Conservation (phyloP, 139 green algal genomes). For the Chlorella sp. region DNA sequence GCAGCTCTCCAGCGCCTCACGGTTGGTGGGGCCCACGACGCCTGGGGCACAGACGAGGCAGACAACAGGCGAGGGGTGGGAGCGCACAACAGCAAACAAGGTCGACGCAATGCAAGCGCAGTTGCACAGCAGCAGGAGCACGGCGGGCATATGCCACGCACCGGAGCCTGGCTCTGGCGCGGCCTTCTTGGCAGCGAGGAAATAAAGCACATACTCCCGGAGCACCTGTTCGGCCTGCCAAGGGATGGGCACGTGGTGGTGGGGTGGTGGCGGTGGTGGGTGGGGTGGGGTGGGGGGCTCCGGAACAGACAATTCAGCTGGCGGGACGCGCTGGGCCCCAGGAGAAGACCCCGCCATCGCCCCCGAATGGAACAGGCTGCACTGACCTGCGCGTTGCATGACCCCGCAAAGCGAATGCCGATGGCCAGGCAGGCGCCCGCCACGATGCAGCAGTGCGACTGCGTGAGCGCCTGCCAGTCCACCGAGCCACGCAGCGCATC, state of each 20-base stretch:
- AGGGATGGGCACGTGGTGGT: too few relatives aligned
- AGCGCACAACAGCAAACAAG: not conserved
- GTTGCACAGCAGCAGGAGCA: too few relatives aligned
- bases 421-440: slow-evolving; percentile 87
- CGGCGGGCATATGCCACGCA: too few relatives aligned
- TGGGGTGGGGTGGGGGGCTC: too few relatives aligned
- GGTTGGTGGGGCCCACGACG: slow-evolving; percentile 31
- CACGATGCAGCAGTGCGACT: slow-evolving; percentile 58
- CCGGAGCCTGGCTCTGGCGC: slow-evolving; percentile 46
- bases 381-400: slow-evolving; percentile 40
- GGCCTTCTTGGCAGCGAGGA: slow-evolving; percentile 72
- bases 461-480: slow-evolving; percentile 13
- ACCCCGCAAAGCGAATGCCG: slow-evolving; percentile 87
- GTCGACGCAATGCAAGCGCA: not conserved
- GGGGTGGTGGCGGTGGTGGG: too few relatives aligned
- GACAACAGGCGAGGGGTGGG: not conserved
- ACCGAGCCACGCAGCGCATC: not conserved
- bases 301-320: too few relatives aligned
- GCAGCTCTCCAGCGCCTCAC: slow-evolving; percentile 64
- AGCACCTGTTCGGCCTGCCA: slow-evolving; percentile 62
- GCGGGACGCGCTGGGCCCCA: too few relatives aligned
- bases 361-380: too few relatives aligned
- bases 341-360: too few relatives aligned
- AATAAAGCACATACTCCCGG: slow-evolving; percentile 51
- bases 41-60: slow-evolving; percentile 28